Base-by-base conservation (phyloP, 73 alveolate genomes). In the Tetrahymena elliotti region DNA sequence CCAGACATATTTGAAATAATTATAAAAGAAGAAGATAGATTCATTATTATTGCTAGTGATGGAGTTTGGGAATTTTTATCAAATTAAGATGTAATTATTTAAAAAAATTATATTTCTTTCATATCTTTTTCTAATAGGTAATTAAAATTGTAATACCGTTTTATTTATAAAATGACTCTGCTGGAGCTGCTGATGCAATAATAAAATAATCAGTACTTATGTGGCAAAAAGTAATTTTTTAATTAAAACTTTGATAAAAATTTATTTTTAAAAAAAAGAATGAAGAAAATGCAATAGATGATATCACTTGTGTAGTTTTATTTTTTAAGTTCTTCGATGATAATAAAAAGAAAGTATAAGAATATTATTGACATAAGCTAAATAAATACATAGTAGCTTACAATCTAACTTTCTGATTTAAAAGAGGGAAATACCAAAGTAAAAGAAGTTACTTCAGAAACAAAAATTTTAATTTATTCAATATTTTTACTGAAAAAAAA, bases 51-150 rank as follows among this genome's bases (percentile, higher is more conserved):
- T 35, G 98, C 98, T 11, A 95, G 97, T 96, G 98, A 97, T 96
- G 98, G 98, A 0, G 96, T 97, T 93, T 97, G 97, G 96, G 98
- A 97, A 88, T 97, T 95, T 93, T 84, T 93, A 38, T 94, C 94
- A 18, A 96, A 84, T 8, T 7, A n/a, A 27, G 52, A 68, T 37
- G 94, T 84, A 38, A 38, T 27, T 93, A 37, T 33, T 41, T 18
- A 5, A 94, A 13, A 36, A 94, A 38, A 41, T 94, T 33, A 93
- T 83, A 31, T 84, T 38, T 39, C 15, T 35, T 84, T 35, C 47
- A 36, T 22, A 93, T 37, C 54, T 68, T n/a, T 68, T 6, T 94
- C 40, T 84, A 93, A 38, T 94, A 93, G 94, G 68, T 93, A 39
- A 95, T 93, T n/a, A 84, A 41, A 53, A 95, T 95, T 38, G 93